A percentile compares a stretch with the other conserved stretches of the same genome.
Evolutionary conservation across 495 filamentous ascomycete genomes (phyloP).

Genomic region (Hypomontagnella monticulosa): DNA sequence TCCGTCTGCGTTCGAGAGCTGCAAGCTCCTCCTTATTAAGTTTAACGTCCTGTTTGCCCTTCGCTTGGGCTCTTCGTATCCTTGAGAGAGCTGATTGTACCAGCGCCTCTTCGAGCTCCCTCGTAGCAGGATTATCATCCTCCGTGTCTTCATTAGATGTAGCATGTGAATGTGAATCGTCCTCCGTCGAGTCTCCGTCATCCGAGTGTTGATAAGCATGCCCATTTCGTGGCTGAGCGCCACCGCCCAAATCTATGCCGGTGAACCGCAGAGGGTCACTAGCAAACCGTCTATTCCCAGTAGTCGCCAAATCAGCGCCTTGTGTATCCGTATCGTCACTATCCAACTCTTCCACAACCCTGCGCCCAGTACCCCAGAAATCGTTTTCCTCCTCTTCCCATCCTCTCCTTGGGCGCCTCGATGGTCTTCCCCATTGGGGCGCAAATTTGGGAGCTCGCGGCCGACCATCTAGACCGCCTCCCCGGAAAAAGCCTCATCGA

Average conservation of each 20-base stretch:
- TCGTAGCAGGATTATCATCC: conserved; percentile 61
- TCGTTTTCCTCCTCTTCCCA: conserved; percentile 60
- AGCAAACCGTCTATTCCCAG: conserved; percentile 56
- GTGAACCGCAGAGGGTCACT: conserved; percentile 71
- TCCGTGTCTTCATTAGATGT: conserved; percentile 59
- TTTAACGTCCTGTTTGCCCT: conserved; percentile 79
- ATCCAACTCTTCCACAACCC: conserved; percentile 76
- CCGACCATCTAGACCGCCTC: conserved; percentile 99
- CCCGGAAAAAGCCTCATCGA: conserved; percentile 99
- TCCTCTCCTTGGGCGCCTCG: conserved; percentile 75
- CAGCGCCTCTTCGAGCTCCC: conserved; percentile 68
- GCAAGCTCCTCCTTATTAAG: conserved; percentile 78
- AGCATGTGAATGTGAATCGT: conserved; percentile 56
- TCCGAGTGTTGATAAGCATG: conserved; percentile 60
- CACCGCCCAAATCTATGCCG: conserved; percentile 65
- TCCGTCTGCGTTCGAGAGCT: conserved; percentile 72
- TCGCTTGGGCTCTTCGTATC: conserved; percentile 76
- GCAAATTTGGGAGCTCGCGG: conserved; percentile 97
- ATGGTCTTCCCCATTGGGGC: conserved; percentile 99
- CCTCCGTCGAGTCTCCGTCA: conserved; percentile 62
- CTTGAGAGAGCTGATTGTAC: conserved; percentile 78
- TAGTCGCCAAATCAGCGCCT: conserved; percentile 61
- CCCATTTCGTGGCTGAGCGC: conserved; percentile 51
- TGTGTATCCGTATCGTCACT: conserved; percentile 71
- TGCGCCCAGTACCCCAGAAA: conserved; percentile 52